These are phyloP conservation scores for Dichomitus squalens DNA, from an alignment of 1,284 basidiomycete genomes.

Conservation along the genomic window DNA sequence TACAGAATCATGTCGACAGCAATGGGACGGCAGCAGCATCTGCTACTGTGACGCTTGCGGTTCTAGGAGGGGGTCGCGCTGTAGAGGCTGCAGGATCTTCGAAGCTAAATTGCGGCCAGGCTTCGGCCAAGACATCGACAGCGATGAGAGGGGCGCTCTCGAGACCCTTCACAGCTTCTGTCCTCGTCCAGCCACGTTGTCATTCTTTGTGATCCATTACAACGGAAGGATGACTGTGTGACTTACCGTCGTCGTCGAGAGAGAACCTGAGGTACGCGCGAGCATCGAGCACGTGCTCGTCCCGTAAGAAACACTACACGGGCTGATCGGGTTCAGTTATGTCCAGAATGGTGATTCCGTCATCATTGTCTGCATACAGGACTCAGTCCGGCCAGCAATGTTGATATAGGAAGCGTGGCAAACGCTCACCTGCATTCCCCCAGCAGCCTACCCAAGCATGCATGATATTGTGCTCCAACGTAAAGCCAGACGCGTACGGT, in stretches of 20 bases:
- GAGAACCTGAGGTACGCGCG: constrained; percentile 34
- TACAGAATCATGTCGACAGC: constrained; percentile 31
- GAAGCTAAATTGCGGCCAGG: not conserved
- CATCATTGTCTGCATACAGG: constrained; percentile 38
- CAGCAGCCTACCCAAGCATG: constrained; percentile 31
- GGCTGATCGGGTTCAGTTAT: constrained; percentile 39
- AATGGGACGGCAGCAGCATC: not conserved
- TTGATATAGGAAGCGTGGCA: not conserved
- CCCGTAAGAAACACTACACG: constrained; percentile 36
- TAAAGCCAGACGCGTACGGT: constrained; percentile 33
- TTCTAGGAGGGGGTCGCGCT: too few species aligned
- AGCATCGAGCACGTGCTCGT: constrained; percentile 29
- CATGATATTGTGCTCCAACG: constrained; percentile 10
- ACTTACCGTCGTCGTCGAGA: too few species aligned
- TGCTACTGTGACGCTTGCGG: not conserved
- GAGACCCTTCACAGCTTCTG: not conserved
- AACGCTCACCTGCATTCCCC: constrained; percentile 31
- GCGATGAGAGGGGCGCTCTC: not conserved
- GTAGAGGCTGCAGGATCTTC: not conserved
- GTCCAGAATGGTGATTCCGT: constrained; percentile 45
- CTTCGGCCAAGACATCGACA: not conserved
- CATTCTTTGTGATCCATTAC: too few species aligned
- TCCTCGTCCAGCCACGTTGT: not conserved
- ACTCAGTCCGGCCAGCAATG: not conserved
- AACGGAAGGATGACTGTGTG: too few species aligned